These are phyloP conservation scores for Xylaria acuta DNA, from an alignment of 495 filamentous ascomycete species.

Conservation along the genomic window DNA sequence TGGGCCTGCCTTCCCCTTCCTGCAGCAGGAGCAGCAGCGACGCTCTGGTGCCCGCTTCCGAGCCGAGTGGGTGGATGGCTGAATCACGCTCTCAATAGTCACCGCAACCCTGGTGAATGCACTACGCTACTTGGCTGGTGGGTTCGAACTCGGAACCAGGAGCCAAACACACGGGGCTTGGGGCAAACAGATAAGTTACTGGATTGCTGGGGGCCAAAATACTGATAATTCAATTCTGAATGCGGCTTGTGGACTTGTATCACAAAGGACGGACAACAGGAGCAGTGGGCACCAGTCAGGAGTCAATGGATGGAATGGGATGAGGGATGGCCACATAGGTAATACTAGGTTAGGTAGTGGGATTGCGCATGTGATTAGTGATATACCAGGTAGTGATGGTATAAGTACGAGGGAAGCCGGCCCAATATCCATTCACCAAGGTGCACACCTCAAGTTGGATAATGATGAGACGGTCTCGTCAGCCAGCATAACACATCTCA, in stretches of 20 bases:
- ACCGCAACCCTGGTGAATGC: slow-evolving; percentile 22
- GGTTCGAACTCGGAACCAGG: slow-evolving; percentile 22
- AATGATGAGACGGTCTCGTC: slow-evolving; percentile 19
- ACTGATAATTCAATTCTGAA: slow-evolving; percentile 21
- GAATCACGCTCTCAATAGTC: slow-evolving; percentile 32
- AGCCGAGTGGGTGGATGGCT: slow-evolving; percentile 27
- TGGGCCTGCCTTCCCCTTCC: neutral
- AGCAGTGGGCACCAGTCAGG: slow-evolving; percentile 7
- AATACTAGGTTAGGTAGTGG: neutral
- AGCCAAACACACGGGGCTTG: slow-evolving; percentile 11
- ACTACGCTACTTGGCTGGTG: neutral
- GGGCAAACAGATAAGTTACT: slow-evolving; percentile 28
- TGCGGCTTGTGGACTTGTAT: slow-evolving; percentile 21
- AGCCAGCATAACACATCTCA: neutral
- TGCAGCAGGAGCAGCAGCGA: slow-evolving; percentile 4
- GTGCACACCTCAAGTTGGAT: neutral
- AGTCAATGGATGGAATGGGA: neutral
- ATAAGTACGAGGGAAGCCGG: neutral
- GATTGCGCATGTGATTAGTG: neutral
- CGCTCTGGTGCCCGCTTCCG: slow-evolving; percentile 21
- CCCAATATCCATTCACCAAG: neutral
- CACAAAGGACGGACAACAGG: slow-evolving; percentile 22
- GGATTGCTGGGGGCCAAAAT: slow-evolving; percentile 6
- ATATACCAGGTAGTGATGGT: neutral
- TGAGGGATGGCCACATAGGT: too few relatives aligned